Evolutionary conservation across 2,329 filamentous ascomycete genomes (phyloP).

Genomic region (Ascocoryne sarcoides): DNA sequence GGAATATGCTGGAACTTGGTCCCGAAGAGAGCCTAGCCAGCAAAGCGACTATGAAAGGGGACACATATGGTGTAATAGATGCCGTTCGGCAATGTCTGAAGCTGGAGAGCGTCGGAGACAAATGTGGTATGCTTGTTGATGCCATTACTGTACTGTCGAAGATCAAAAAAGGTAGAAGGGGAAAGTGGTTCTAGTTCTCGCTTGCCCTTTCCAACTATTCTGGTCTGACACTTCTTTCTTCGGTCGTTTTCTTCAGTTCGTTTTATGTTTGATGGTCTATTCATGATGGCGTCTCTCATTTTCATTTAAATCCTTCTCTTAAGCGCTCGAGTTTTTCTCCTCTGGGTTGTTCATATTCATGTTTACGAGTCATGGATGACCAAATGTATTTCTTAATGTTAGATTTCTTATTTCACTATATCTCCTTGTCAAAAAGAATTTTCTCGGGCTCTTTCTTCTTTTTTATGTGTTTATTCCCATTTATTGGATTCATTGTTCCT

Average conservation of each 20-base stretch:
- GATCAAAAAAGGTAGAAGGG: conserved; percentile 37
- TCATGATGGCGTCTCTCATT: too few relatives aligned
- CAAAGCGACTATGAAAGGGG: conserved; percentile 32
- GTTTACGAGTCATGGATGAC: not conserved
- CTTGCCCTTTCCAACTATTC: not conserved
- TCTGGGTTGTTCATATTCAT: too few relatives aligned
- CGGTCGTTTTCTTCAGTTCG: not conserved
- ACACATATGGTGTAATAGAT: conserved; percentile 38
- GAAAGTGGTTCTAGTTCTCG: conserved; percentile 33
- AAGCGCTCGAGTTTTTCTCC: not conserved
- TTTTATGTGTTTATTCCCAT: not conserved
- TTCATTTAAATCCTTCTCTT: too few relatives aligned
- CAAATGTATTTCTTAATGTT: not conserved
- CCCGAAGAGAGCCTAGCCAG: conserved; percentile 32
- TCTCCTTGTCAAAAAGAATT: not conserved
- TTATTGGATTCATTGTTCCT: too few relatives aligned
- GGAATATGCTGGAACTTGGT: conserved; percentile 33
- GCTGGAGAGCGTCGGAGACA: conserved; percentile 39
- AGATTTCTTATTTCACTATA: not conserved
- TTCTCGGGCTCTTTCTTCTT: not conserved
- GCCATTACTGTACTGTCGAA: conserved; percentile 43
- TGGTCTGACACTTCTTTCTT: not conserved
- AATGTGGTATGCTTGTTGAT: conserved; percentile 44
- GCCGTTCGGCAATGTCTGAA: conserved; percentile 40
- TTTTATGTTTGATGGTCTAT: not conserved